Conservation (phyloP, 768 basidiomycete species). For the Trametes meyenii region DNA sequence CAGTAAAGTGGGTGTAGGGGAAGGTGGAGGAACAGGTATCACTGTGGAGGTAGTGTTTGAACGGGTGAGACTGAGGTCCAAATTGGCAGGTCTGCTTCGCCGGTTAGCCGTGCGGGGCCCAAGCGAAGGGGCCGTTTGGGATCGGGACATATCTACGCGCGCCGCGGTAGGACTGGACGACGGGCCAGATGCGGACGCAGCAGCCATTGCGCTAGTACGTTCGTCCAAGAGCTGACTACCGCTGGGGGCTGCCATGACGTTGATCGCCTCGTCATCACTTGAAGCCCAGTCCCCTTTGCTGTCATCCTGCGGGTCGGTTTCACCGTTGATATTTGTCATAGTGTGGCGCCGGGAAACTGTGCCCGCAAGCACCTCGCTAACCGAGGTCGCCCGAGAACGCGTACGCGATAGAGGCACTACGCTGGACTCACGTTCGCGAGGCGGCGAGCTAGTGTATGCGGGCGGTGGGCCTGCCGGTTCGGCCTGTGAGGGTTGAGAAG, state of each 20-base stretch:
- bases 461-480: slow-evolving; percentile 60
- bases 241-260: slow-evolving; percentile 80
- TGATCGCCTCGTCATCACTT: slow-evolving; percentile 88
- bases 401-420: slow-evolving; percentile 45
- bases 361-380: slow-evolving; percentile 61
- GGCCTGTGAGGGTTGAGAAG: slow-evolving; percentile 10
- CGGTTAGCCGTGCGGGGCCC: slow-evolving; percentile 43
- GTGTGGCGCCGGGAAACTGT: slow-evolving; percentile 42
- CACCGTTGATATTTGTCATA: slow-evolving; percentile 32
- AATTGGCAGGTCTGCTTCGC: slow-evolving; percentile 64
- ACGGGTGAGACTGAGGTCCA: slow-evolving; percentile 51
- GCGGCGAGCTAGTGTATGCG: slow-evolving; percentile 50
- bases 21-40: slow-evolving; percentile 47
- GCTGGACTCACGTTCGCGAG: slow-evolving; percentile 42
- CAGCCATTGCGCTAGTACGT: slow-evolving; percentile 65
- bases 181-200: slow-evolving; percentile 33
- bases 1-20: slow-evolving; percentile 62
- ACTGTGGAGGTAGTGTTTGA: slow-evolving; percentile 39
- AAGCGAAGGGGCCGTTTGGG: slow-evolving; percentile 28
- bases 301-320: slow-evolving; percentile 37
- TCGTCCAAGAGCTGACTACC: slow-evolving; percentile 84
- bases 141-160: slow-evolving; percentile 34
- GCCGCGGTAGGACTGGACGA: slow-evolving; percentile 22
- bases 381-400: slow-evolving; percentile 55
- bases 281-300: slow-evolving; percentile 66